Evolutionary conservation across 495 filamentous ascomycete genomes (phyloP).

Genomic region (Podospora australis): DNA sequence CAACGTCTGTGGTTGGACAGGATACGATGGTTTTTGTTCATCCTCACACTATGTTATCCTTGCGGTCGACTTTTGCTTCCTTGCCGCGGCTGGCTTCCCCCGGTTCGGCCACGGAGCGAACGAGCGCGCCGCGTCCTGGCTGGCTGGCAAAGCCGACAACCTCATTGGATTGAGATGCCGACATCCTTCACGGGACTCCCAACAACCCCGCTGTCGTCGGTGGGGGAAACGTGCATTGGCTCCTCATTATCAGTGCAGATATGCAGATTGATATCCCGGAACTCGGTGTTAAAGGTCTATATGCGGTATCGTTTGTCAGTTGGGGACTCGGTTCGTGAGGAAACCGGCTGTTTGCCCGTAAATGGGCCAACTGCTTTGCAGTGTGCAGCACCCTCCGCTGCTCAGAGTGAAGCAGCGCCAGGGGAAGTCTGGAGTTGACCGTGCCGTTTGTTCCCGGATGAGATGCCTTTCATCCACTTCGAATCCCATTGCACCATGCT

Average conservation of each 20-base stretch:
- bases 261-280: too few species aligned
- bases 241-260: neutral
- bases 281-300: neutral
- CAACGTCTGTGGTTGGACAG: slow-evolving; percentile 36
- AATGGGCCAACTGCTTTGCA: slow-evolving; percentile 17
- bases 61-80: neutral
- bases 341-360: too few species aligned
- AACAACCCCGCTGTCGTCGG: slow-evolving; percentile 1
- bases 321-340: neutral
- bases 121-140: neutral
- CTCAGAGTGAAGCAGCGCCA: too few species aligned
- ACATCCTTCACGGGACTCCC: neutral
- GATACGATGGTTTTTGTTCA: slow-evolving; percentile 28
- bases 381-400: too few species aligned
- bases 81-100: slow-evolving; percentile 1
- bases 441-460: too few species aligned
- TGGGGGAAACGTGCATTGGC: slow-evolving; percentile 3
- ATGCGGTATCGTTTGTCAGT: slow-evolving; percentile 1
- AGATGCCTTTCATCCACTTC: neutral
- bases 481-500: neutral
- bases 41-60: neutral
- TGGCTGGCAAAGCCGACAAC: slow-evolving; percentile 5
- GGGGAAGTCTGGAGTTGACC: too few species aligned
- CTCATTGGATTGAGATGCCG: slow-evolving; percentile 3
- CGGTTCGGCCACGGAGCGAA: neutral